These are phyloP conservation scores for Diddensiella transvaalensis DNA, from an alignment of 805 yeast genomes.

Conservation along the genomic window DNA sequence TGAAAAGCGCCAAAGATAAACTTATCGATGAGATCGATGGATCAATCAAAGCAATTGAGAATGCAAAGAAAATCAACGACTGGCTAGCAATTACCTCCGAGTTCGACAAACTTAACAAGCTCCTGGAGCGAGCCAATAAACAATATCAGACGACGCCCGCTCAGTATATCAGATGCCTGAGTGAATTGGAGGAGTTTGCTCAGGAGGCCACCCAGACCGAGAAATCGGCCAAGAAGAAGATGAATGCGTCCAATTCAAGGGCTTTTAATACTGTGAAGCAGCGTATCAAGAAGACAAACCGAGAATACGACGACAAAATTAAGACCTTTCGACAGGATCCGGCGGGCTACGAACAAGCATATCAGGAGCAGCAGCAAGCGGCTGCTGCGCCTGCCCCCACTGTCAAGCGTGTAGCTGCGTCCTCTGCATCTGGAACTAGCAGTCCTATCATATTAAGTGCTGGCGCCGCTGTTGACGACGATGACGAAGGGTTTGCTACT, in stretches of 20 bases:
- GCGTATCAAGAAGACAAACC: constrained; percentile 74
- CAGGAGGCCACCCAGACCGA: constrained; percentile 48
- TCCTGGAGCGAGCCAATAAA: constrained; percentile 65
- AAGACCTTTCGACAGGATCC: constrained; percentile 65
- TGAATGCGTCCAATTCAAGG: constrained; percentile 78
- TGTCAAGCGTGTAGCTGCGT: constrained; percentile 28
- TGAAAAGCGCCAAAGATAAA: constrained; percentile 91
- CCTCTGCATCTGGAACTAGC: constrained; percentile 31
- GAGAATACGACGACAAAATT: constrained; percentile 61
- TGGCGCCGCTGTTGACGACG: constrained; percentile 34
- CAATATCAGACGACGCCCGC: constrained; percentile 73
- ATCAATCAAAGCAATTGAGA: constrained; percentile 62
- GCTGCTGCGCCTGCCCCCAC: constrained; percentile 22
- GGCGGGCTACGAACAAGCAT: constrained; percentile 48
- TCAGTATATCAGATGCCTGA: constrained; percentile 62
- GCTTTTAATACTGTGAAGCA: constrained; percentile 86
- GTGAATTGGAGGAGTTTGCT: constrained; percentile 67
- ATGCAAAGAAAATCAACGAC: constrained; percentile 64
- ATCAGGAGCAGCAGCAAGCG: constrained; percentile 26
- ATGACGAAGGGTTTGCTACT: constrained; percentile 36
- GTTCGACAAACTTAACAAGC: constrained; percentile 72
- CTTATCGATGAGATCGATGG: constrained; percentile 79
- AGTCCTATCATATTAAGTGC: constrained; percentile 34
- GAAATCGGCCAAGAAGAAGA: constrained; percentile 58
- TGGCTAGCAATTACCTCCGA: constrained; percentile 73